A percentile compares a stretch with the other conserved stretches of the same genome.
These are phyloP conservation scores for Pseudogymnoascus sp. DNA, from an alignment of 2,329 filamentous ascomycete species.

Conservation along the genomic window DNA sequence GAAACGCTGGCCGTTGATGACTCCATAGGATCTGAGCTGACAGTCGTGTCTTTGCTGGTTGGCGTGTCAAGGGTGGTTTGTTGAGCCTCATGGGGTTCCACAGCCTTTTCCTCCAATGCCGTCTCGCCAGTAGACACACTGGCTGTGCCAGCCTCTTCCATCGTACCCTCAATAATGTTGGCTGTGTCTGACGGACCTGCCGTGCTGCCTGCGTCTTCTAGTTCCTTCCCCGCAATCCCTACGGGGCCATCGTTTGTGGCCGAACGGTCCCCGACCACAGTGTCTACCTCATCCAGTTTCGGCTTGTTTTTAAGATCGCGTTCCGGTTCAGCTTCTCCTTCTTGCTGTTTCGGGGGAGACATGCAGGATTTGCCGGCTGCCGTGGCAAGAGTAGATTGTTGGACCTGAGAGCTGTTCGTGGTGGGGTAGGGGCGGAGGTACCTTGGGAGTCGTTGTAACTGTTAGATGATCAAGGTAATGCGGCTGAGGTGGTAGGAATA, in stretches of 20 bases:
- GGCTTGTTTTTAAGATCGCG: conserved; percentile 3
- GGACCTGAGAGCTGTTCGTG: neutral
- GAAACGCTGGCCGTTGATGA: conserved; percentile 19
- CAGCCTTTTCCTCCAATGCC: neutral
- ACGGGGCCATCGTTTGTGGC: neutral
- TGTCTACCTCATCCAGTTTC: neutral
- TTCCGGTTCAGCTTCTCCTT: conserved; percentile 5
- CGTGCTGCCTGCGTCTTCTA: neutral
- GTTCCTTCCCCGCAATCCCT: neutral
- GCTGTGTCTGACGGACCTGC: conserved; percentile 1
- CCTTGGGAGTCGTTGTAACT: conserved; percentile 1
- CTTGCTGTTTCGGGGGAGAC: conserved; percentile 6
- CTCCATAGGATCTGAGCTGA: conserved; percentile 23
- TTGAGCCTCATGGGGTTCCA: neutral
- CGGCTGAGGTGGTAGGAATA: neutral
- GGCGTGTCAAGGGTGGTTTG: neutral
- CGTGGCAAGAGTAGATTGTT: neutral
- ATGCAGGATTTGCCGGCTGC: neutral
- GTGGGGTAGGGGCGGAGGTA: neutral
- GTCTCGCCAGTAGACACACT: conserved; percentile 2
- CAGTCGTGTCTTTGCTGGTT: conserved; percentile 1
- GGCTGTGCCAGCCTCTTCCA: neutral
- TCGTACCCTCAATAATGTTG: neutral
- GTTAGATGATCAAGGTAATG: neutral
- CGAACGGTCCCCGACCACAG: neutral